Evolutionary conservation across 805 yeast species (phyloP).

Genomic region (Pichia cabralensis): DNA sequence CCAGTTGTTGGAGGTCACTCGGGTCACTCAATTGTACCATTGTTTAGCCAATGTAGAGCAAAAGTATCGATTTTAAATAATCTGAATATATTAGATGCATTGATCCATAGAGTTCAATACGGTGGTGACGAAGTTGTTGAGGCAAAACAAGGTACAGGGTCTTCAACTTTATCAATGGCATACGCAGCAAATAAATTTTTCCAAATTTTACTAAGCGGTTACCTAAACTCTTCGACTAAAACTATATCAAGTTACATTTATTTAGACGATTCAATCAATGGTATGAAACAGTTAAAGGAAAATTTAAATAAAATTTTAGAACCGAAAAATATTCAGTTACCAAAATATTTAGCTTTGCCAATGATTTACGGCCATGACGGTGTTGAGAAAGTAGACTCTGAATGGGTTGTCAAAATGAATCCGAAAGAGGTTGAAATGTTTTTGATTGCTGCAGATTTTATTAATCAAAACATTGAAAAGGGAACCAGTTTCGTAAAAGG

Average conservation of each 20-base stretch:
- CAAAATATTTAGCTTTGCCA: conserved; percentile 45
- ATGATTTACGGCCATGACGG: conserved; percentile 46
- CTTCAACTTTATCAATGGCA: conserved; percentile 90
- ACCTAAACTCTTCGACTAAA: conserved; percentile 39
- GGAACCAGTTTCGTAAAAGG: conserved; percentile 37
- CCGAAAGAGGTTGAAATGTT: conserved; percentile 47
- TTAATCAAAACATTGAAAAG: conserved; percentile 46
- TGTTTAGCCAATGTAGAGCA: conserved; percentile 41
- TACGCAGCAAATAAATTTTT: conserved; percentile 77
- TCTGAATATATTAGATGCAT: conserved; percentile 34
- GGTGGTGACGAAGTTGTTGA: conserved; percentile 95
- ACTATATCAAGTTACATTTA: conserved; percentile 55
- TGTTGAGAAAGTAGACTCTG: conserved; percentile 43
- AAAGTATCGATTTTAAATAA: conserved; percentile 25
- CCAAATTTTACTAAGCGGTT: conserved; percentile 34
- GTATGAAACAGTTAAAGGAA: conserved; percentile 38
- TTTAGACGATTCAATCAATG: conserved; percentile 38
- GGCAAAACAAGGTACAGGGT: conserved; percentile 91
- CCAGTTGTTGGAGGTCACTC: conserved; percentile 93
- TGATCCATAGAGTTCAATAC: conserved; percentile 82
- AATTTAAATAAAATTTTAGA: conserved; percentile 2
- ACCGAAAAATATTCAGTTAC: conserved; percentile 17
- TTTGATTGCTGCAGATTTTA: conserved; percentile 41
- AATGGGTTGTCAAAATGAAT: conserved; percentile 38
- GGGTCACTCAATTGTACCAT: conserved; percentile 88